Evolutionary conservation across 2,329 filamentous ascomycete genomes (phyloP), one percentile per base, ranked within the genome.

Genomic region (Aspergillus fischeri): DNA sequence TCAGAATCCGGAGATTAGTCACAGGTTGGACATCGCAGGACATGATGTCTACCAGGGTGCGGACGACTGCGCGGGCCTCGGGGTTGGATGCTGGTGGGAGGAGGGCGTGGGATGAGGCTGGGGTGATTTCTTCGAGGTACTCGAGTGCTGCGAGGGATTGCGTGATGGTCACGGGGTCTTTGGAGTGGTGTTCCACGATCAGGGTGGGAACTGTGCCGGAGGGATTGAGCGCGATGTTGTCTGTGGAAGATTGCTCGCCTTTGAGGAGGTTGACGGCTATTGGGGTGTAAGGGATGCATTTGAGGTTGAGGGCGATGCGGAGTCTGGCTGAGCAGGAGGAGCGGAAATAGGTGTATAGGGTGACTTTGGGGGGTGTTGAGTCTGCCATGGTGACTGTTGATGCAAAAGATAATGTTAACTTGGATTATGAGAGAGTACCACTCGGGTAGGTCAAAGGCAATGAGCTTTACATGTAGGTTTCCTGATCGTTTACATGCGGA

Each of bases 251-350:
- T 49, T 87, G 84, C 49, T 86, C 81, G 60, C 75, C 70, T 52
- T 81, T 78, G 58, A 84, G 75, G 5, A 86, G 78, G 64, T 86
- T 82, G 66, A 86, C 72, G 53, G 77, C 75, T 32, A 77, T 70
- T 21, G 75, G 70, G 6, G 76, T 75, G 62, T 81, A 81, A 2
- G 74, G 62, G 53, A 87, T 77, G 24, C 67, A 67, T 63, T 87
- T 87, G 52, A 84, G 73, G 55, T 82, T 73, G 1, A 86, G 74
- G 10, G 83, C 82, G 58, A 87, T 86, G 49, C 83, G 83, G 4
- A 88, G 73, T 11, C 85, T 81, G 0, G 81, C 83, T 1, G 83
- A 82, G 73, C 84, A 87, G 17, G 83, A 86, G 50, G 85, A 87
- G 60, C 83, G 78, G 71, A 82, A 86, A 73, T 86, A 87, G 59